Evolutionary conservation across 345 rosid species (phyloP), one percentile per base, ranked within the genome.

Genomic region (Trapa incisa): DNA sequence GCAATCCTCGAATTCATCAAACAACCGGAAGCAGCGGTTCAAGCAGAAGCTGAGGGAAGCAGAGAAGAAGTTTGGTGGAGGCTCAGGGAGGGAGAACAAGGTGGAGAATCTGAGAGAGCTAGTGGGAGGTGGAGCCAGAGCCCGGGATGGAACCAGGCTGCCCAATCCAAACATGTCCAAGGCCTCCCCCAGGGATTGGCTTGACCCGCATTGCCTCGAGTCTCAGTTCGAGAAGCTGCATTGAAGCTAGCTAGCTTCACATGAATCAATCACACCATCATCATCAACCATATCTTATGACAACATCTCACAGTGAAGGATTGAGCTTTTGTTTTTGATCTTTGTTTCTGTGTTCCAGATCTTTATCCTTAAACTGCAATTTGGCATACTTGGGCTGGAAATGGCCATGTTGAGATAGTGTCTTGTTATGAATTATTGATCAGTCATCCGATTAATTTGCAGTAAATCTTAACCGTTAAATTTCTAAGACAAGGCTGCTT

Each of bases 41-140:
- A 93, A 84, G 82, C 96, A 84, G 81, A 90, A 82, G 79, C 84
- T 93, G 15, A 88, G 82, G 80, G 96, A 90, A 79, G 98, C 98
- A 17, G 97, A 93, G 69, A 64, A 69, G 76, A 85, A 81, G 73
- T 74, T 71, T 72, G 65, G 73, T 72, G 65, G 73, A 5, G 89
- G 86, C 45, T 71, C 84, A 17, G 97, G 97, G 75, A 75, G 92
- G 69, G 98, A 93, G 77, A 93, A 90, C 76, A 93, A 93, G 80
- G 56, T 88, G 78, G 96, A 87, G 71, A 84, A 79, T 75, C 68
- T 89, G 77, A 78, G 79, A 67, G 93, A 89, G 80, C 93, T 92
- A 10, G 87, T 85, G 15, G 96, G 96, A 11, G 71, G 66, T 1
- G 85, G 82, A 39, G 37, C 37, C 37, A 87, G 67, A 77, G 29